Evolutionary conservation across 2,329 filamentous ascomycete genomes (phyloP).

Genomic region (Cyclaneusma minus): DNA sequence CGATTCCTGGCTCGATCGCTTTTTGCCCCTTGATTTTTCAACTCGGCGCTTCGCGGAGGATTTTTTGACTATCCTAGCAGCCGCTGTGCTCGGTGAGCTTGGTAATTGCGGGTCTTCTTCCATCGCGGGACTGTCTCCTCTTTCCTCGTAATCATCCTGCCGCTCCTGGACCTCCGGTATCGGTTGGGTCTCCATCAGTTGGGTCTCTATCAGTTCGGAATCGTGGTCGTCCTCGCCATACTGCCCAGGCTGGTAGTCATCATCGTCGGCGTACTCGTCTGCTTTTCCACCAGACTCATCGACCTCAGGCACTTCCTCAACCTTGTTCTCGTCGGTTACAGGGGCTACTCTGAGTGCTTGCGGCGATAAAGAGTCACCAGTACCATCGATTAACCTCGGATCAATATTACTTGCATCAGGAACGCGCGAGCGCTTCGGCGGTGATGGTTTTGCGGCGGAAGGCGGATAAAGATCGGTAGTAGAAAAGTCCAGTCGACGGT

Average conservation of each 20-base stretch:
- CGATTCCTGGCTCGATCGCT: constrained; percentile 3
- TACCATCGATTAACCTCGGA: too few relatives aligned
- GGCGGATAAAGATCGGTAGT: constrained; percentile 10
- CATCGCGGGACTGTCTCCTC: constrained; percentile 15
- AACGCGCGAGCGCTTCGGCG: constrained; percentile 3
- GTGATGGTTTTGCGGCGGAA: constrained; percentile 3
- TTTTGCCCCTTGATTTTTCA: too few relatives aligned
- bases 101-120: constrained; percentile 10
- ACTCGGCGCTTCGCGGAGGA: too few relatives aligned
- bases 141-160: constrained; percentile 10
- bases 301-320: constrained; percentile 18
- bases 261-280: constrained; percentile 18
- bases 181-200: too few relatives aligned
- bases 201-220: constrained; percentile 2
- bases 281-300: constrained; percentile 18
- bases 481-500: constrained; percentile 18
- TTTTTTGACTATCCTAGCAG: too few relatives aligned
- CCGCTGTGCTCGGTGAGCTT: too few relatives aligned
- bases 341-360: constrained; percentile 18
- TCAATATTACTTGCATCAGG: too few relatives aligned
- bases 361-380: too few relatives aligned
- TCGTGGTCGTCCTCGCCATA: constrained; percentile 5
- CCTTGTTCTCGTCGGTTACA: constrained; percentile 14
- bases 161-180: too few relatives aligned
- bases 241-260: constrained; percentile 12